Conservation (phyloP, 2,329 filamentous ascomycete species). For the Scedosporium apiospermum region DNA sequence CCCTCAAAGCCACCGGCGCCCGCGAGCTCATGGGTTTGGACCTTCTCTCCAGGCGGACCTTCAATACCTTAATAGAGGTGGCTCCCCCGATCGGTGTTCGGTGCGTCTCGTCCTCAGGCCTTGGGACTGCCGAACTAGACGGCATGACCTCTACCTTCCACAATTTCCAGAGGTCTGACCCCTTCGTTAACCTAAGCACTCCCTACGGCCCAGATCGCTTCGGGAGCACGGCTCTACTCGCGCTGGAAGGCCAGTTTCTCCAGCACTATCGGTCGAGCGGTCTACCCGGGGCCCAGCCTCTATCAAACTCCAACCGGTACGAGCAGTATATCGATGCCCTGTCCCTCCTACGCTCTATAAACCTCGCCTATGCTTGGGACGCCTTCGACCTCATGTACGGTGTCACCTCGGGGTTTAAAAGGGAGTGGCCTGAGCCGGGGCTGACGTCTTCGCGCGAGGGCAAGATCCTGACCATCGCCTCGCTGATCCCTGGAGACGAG, state of each 20-base stretch:
- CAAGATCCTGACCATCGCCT: conserved; percentile 1
- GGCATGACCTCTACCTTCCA: conserved; percentile 5
- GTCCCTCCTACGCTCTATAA: conserved; percentile 2
- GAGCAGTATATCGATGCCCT: not conserved
- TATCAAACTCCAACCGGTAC: not conserved
- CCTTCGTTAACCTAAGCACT: not conserved
- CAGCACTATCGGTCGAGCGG: not conserved
- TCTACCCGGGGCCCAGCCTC: not conserved
- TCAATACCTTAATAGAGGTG: not conserved
- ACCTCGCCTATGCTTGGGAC: conserved; percentile 1
- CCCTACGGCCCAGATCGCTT: not conserved
- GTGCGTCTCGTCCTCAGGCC: conserved; percentile 2
- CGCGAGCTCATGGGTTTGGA: not conserved
- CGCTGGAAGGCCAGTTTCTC: not conserved
- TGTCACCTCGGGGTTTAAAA: not conserved
- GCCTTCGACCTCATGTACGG: conserved; percentile 6
- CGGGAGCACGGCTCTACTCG: not conserved
- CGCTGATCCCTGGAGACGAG: not conserved
- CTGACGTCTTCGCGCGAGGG: conserved; percentile 3
- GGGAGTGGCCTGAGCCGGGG: not conserved
- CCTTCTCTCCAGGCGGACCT: not conserved
- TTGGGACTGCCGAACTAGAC: conserved; percentile 4
- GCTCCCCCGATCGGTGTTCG: conserved; percentile 6
- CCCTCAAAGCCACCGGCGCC: not conserved
- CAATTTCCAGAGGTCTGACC: conserved; percentile 1